These are phyloP conservation scores for Mycena rebaudengoi DNA, from an alignment of 768 basidiomycete genomes.

Conservation along the genomic window DNA sequence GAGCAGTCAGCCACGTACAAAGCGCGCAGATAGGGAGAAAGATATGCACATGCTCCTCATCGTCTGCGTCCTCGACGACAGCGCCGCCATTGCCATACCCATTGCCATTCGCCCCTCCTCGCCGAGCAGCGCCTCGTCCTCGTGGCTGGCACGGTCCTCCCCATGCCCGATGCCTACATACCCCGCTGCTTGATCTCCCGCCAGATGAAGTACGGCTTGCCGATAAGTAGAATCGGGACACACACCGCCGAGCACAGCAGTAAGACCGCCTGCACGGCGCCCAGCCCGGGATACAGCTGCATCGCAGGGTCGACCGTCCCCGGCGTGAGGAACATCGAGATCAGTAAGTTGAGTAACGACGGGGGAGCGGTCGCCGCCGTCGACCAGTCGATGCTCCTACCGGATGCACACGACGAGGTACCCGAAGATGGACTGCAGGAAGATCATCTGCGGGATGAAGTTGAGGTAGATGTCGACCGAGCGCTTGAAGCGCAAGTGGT, in stretches of 20 bases:
- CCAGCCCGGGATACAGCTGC: constrained; percentile 89
- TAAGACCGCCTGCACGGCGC: constrained; percentile 81
- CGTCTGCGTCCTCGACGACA: constrained; percentile 73
- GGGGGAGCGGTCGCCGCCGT: constrained; percentile 75
- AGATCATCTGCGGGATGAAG: constrained; percentile 97
- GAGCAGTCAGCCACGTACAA: constrained; percentile 20
- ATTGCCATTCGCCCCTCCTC: constrained; percentile 62
- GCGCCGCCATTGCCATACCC: constrained; percentile 60
- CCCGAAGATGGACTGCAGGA: constrained; percentile 97
- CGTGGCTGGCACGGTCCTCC: constrained; percentile 65
- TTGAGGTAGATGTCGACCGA: constrained; percentile 89
- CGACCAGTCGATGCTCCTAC: constrained; percentile 95
- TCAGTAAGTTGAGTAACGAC: constrained; percentile 93
- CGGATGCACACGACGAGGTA: constrained; percentile 94
- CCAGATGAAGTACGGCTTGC: constrained; percentile 92
- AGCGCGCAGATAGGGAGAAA: constrained; percentile 25
- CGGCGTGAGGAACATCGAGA: constrained; percentile 94
- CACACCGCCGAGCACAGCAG: constrained; percentile 84
- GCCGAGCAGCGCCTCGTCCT: constrained; percentile 75
- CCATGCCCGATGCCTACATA: constrained; percentile 76
- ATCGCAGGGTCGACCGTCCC: constrained; percentile 74
- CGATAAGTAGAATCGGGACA: constrained; percentile 93
- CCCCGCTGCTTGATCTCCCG: constrained; percentile 89
- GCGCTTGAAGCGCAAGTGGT: constrained; percentile 94
- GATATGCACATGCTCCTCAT: constrained; percentile 76